Percentiles rank a stretch among this genome's conserved stretches.
phyloP scores from a whole-genome alignment of 2,329 filamentous ascomycete species.

The Fusarium cicatricum region DNA sequence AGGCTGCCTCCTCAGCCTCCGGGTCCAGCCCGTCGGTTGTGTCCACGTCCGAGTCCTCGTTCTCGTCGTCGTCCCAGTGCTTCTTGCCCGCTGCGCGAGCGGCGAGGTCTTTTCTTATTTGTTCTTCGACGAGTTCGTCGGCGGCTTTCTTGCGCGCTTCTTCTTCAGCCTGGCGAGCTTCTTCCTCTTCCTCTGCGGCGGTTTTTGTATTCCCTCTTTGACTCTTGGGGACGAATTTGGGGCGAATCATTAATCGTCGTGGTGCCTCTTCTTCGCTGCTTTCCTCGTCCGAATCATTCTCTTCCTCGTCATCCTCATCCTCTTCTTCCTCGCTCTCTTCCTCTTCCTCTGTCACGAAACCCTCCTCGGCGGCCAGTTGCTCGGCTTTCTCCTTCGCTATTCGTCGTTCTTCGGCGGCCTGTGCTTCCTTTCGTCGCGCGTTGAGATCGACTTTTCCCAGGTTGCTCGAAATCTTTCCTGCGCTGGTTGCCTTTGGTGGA shows the following conservation, averaged over 20 bases:
- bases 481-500: constrained; percentile 65
- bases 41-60: constrained; percentile 78
- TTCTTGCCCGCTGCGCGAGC: constrained; percentile 79
- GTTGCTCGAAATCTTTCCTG: constrained; percentile 64
- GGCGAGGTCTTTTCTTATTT: constrained; percentile 82
- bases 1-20: constrained; percentile 87
- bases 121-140: constrained; percentile 85
- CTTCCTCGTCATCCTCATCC: constrained; percentile 49
- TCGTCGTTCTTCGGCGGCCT: constrained; percentile 56
- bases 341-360: constrained; percentile 68
- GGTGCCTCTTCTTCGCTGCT: constrained; percentile 66
- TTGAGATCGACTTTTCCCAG: constrained; percentile 62
- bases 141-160: constrained; percentile 73
- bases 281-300: constrained; percentile 55
- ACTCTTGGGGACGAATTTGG: constrained; percentile 69
- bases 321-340: constrained; percentile 51
- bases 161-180: constrained; percentile 58
- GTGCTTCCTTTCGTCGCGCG: constrained; percentile 55
- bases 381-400: constrained; percentile 60
- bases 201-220: constrained; percentile 54
- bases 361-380: constrained; percentile 64
- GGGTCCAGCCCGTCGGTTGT: constrained; percentile 89
- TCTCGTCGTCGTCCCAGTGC: constrained; percentile 85
- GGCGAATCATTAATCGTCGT: constrained; percentile 65
- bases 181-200: constrained; percentile 47